A percentile compares a stretch with the other conserved stretches of the same genome.
Conservation (phyloP, 192 early-diverging fungal species). For the Entophlyctis helioformis region DNA sequence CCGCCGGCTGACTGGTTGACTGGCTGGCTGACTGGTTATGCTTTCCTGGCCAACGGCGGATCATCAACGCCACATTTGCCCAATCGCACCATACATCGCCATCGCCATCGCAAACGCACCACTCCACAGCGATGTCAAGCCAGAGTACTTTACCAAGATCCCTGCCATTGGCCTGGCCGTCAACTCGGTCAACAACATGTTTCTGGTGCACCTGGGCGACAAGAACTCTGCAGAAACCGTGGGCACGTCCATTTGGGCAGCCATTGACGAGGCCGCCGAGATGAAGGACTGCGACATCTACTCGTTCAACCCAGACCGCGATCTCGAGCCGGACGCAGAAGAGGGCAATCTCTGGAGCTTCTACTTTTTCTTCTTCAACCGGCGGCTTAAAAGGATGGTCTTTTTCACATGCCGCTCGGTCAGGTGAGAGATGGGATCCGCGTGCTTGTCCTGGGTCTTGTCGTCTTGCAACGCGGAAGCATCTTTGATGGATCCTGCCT, state of each 20-base stretch:
- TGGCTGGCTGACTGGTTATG: too few relatives aligned
- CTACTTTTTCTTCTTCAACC: constrained; percentile 97
- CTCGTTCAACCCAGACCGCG: constrained; percentile 75
- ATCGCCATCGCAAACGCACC: too few relatives aligned
- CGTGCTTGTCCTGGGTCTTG: too few relatives aligned
- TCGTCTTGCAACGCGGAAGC: too few relatives aligned
- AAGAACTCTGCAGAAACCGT: constrained; percentile 45
- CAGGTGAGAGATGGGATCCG: too few relatives aligned
- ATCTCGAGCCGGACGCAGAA: constrained; percentile 83
- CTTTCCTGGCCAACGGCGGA: too few relatives aligned
- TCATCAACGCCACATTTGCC: too few relatives aligned
- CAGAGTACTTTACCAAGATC: constrained; percentile 67
- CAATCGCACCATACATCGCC: too few relatives aligned
- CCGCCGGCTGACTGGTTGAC: too few relatives aligned
- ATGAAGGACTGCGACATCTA: constrained; percentile 83
- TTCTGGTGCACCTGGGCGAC: constrained; percentile 68
- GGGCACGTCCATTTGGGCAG: constrained; percentile 67
- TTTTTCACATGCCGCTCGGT: constrained; percentile 85
- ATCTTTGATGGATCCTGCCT: too few relatives aligned
- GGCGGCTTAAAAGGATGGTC: constrained; percentile 78
- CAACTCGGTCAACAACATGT: constrained; percentile 74
- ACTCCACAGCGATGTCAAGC: constrained; percentile 69
- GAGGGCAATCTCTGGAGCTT: constrained; percentile 89
- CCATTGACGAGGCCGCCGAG: constrained; percentile 72
- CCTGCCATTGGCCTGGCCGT: constrained; percentile 58